phyloP scores from a whole-genome alignment of 176 grass and related monocot species.

The Bolboschoenus planiculmis region DNA sequence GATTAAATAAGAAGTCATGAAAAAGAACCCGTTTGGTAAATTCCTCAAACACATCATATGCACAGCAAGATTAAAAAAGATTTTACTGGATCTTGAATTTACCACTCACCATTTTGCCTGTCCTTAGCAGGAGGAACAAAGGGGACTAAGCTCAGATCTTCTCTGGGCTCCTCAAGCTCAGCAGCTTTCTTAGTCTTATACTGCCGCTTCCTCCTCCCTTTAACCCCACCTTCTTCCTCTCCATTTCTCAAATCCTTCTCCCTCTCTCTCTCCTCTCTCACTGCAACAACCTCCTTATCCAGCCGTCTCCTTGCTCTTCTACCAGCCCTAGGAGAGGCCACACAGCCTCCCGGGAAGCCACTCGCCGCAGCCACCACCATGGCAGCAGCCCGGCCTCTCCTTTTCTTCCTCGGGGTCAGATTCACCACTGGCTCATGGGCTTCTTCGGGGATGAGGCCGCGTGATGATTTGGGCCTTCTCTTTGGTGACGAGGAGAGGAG shows the following conservation, averaged over 20 bases:
- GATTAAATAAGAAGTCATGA: neutral
- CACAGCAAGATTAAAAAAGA: neutral
- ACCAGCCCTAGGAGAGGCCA: slow-evolving; percentile 52
- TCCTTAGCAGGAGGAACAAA: slow-evolving; percentile 19
- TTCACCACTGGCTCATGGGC: slow-evolving; percentile 5
- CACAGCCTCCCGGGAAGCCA: slow-evolving; percentile 17
- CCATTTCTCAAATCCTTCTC: slow-evolving; percentile 48
- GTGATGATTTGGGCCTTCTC: slow-evolving; percentile 22
- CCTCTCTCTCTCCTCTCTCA: slow-evolving; percentile 29
- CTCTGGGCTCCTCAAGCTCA: slow-evolving; percentile 15
- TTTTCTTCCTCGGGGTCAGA: slow-evolving; percentile 23
- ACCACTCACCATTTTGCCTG: slow-evolving; percentile 25
- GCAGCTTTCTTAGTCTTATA: slow-evolving; percentile 16
- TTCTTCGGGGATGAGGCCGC: neutral
- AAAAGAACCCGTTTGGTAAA: neutral
- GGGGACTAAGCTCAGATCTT: slow-evolving; percentile 33
- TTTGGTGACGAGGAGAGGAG: slow-evolving; percentile 52
- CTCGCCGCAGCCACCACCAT: slow-evolving; percentile 21
- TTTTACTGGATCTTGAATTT: neutral
- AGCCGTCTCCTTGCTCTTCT: slow-evolving; percentile 57
- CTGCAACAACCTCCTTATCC: slow-evolving; percentile 44
- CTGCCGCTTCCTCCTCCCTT: slow-evolving; percentile 16
- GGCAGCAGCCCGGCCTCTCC: slow-evolving; percentile 25
- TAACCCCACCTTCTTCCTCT: slow-evolving; percentile 42
- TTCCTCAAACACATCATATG: slow-evolving; percentile 3